Conservation (phyloP, 2,329 filamentous ascomycete species). For the Sclerotinia borealis region DNA sequence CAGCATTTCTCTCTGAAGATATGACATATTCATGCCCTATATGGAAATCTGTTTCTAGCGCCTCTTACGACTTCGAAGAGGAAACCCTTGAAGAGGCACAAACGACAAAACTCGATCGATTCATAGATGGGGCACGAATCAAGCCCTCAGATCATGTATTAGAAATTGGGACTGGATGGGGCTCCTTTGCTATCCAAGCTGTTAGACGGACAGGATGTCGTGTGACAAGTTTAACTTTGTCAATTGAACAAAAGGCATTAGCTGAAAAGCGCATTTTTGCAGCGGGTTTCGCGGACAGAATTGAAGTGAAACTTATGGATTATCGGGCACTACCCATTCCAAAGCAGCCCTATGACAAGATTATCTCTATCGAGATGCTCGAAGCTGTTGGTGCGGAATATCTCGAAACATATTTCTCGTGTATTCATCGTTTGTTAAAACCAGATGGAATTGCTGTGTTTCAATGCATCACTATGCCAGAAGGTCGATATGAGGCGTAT, state of each 20-base stretch:
- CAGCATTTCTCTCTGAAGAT: conserved; percentile 65
- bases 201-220: conserved; percentile 59
- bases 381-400: conserved; percentile 67
- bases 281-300: conserved; percentile 53
- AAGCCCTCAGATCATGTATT: conserved; percentile 61
- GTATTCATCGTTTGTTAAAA: conserved; percentile 59
- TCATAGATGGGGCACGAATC: conserved; percentile 59
- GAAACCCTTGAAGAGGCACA: conserved; percentile 62
- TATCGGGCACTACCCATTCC: conserved; percentile 57
- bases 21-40: conserved; percentile 73
- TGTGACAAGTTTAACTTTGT: conserved; percentile 63
- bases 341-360: conserved; percentile 56
- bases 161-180: conserved; percentile 73
- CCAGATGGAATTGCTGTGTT: conserved; percentile 62
- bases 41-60: conserved; percentile 45
- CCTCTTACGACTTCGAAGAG: conserved; percentile 32
- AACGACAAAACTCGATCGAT: conserved; percentile 58
- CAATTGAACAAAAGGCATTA: conserved; percentile 60
- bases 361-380: conserved; percentile 72
- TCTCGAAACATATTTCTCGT: conserved; percentile 60
- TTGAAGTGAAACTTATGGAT: conserved; percentile 62
- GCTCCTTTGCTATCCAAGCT: conserved; percentile 65
- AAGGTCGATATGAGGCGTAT: conserved; percentile 60
- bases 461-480: conserved; percentile 73
- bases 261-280: conserved; percentile 58